These are phyloP conservation scores for Takashimella tepidaria DNA, from an alignment of 1,284 basidiomycete species.

Conservation along the genomic window DNA sequence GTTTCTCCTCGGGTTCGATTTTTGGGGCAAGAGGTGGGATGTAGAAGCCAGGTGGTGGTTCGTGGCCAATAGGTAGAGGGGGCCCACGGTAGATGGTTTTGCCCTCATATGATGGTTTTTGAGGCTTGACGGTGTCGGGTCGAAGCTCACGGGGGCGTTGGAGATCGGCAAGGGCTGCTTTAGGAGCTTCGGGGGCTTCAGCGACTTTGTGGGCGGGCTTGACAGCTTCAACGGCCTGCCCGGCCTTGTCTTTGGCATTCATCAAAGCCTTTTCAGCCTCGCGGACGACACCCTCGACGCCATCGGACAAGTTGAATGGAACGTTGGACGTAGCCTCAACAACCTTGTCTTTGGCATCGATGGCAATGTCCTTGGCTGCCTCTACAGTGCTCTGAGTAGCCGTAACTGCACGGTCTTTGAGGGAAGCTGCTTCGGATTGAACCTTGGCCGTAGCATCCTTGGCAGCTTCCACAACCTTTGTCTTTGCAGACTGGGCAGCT, in stretches of 20 bases:
- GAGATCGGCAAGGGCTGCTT: slow-evolving; percentile 29
- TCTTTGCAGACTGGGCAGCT: slow-evolving; percentile 49
- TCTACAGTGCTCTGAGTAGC: slow-evolving; percentile 25
- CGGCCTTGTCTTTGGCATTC: slow-evolving; percentile 17
- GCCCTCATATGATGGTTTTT: slow-evolving; percentile 35
- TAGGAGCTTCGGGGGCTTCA: slow-evolving; percentile 24
- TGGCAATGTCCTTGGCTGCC: slow-evolving; percentile 20
- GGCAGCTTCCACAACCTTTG: slow-evolving; percentile 42
- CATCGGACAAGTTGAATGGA: slow-evolving; percentile 57
- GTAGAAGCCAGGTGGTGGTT: slow-evolving; percentile 81
- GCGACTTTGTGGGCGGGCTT: slow-evolving; percentile 15
- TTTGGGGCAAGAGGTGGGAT: slow-evolving; percentile 34
- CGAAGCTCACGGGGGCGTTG: slow-evolving; percentile 43
- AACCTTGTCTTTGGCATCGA: slow-evolving; percentile 45
- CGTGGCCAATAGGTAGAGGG: slow-evolving; percentile 82
- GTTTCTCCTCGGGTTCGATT: slow-evolving; percentile 10
- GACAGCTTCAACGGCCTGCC: slow-evolving; percentile 4
- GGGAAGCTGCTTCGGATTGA: slow-evolving; percentile 24
- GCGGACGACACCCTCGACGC: slow-evolving; percentile 59
- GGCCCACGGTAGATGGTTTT: slow-evolving; percentile 59
- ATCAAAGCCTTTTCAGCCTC: slow-evolving; percentile 58
- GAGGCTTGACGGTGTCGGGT: slow-evolving; percentile 42
- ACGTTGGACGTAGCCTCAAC: slow-evolving; percentile 47
- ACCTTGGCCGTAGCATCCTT: slow-evolving; percentile 28
- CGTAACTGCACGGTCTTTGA: slow-evolving; percentile 30